phyloP scores from a whole-genome alignment of 2,329 filamentous ascomycete genomes.

The Rutstroemia sydowiana region DNA sequence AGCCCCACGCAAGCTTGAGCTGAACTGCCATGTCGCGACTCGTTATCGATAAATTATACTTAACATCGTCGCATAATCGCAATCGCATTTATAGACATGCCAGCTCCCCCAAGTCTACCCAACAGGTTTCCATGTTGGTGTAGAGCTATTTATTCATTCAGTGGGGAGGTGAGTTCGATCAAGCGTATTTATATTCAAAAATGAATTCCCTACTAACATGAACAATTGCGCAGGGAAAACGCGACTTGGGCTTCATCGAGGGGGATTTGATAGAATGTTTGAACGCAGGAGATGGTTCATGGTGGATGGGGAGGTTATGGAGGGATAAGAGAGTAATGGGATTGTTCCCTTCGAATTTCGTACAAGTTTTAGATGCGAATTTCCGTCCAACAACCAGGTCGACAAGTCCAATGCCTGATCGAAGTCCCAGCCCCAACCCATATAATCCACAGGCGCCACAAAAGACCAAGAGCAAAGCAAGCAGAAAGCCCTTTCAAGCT shows the following conservation, averaged over 20 bases:
- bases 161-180: conserved; percentile 58
- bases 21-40: background rate
- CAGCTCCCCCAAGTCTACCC: conserved; percentile 55
- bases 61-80: background rate
- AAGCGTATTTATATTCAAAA: background rate
- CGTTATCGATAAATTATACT: conserved; percentile 3
- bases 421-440: conserved; percentile 28
- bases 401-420: conserved; percentile 41
- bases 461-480: conserved; percentile 46
- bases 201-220: background rate
- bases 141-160: conserved; percentile 86
- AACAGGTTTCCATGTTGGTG: conserved; percentile 86
- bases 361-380: conserved; percentile 76
- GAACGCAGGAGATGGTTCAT: conserved; percentile 93
- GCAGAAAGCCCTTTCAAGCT: conserved; percentile 60
- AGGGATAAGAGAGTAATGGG: conserved; percentile 87
- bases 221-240: conserved; percentile 56
- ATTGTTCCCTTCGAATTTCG: conserved; percentile 95
- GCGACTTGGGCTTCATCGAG: conserved; percentile 93
- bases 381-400: conserved; percentile 69
- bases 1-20: background rate
- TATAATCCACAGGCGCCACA: conserved; percentile 26
- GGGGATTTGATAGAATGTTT: conserved; percentile 97
- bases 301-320: conserved; percentile 93
- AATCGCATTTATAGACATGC: conserved; percentile 22